Conservation (phyloP, 768 basidiomycete genomes). For the Lyophyllum decastes region DNA sequence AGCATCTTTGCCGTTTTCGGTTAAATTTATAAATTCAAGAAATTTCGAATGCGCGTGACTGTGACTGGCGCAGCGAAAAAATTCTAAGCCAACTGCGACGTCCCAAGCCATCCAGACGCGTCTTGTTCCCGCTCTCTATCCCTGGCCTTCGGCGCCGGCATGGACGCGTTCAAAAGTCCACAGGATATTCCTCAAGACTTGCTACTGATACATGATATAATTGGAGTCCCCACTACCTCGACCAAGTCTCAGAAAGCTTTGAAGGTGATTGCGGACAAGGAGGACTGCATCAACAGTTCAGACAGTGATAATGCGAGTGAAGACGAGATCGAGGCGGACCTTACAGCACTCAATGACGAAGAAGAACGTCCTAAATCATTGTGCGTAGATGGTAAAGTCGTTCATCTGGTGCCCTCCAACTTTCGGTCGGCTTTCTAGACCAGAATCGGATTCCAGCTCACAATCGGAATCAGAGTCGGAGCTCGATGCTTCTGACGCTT, state of each 20-base stretch:
- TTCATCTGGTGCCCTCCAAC: not conserved
- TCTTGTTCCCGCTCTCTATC: not conserved
- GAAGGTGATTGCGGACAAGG: conserved; percentile 26
- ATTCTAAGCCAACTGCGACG: not conserved
- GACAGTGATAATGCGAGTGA: conserved; percentile 61
- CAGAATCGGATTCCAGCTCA: conserved; percentile 17
- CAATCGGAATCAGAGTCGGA: conserved; percentile 43
- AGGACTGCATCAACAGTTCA: conserved; percentile 58
- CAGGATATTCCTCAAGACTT: conserved; percentile 70
- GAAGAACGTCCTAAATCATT: conserved; percentile 29
- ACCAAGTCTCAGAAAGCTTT: not conserved
- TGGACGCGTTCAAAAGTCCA: conserved; percentile 61
- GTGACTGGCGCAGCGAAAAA: conserved; percentile 15
- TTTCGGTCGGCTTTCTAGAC: conserved; percentile 12
- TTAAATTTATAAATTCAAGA: conserved; percentile 14
- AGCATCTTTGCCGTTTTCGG: conserved; percentile 15
- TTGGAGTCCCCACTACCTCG: conserved; percentile 36
- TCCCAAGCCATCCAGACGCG: conserved; percentile 13
- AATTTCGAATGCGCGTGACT: conserved; percentile 19
- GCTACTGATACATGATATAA: conserved; percentile 67
- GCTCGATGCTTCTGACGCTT: conserved; percentile 18
- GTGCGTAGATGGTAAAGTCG: conserved; percentile 19
- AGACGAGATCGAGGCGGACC: conserved; percentile 71
- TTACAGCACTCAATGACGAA: conserved; percentile 41
- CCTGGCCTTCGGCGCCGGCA: conserved; percentile 14